Percentiles rank a stretch among this genome's conserved stretches.
Evolutionary conservation across 129 eudicot genomes (phyloP).

Genomic region (Tagetes patula): DNA sequence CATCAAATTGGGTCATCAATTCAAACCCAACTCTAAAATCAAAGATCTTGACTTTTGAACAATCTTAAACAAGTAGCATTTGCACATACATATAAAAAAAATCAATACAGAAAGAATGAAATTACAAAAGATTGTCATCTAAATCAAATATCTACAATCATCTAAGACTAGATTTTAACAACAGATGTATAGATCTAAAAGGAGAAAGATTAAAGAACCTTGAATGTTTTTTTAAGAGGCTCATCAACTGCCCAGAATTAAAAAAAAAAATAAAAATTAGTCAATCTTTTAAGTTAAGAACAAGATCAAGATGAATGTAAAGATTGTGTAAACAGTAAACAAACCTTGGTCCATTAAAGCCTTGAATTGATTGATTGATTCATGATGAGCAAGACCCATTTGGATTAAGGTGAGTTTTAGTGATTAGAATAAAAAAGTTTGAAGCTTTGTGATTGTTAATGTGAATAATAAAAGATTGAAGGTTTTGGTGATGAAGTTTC

Average conservation of each 20-base stretch:
- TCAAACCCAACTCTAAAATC: constrained; percentile 8
- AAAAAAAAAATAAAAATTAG: constrained; percentile 25
- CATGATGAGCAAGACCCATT: constrained; percentile 63
- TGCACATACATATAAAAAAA: not conserved
- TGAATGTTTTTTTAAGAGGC: constrained; percentile 57
- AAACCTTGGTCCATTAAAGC: constrained; percentile 68
- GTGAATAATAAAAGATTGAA: not conserved
- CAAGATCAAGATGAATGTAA: not conserved
- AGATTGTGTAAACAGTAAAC: not conserved
- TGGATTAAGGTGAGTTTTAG: constrained; percentile 10
- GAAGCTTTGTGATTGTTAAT: constrained; percentile 26
- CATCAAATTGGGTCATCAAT: constrained; percentile 11
- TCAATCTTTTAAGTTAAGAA: constrained; percentile 4
- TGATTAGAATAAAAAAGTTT: constrained; percentile 6
- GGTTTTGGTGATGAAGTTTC: constrained; percentile 4
- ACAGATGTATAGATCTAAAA: constrained; percentile 27
- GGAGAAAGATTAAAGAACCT: constrained; percentile 48
- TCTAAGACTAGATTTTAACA: not conserved
- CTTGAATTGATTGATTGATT: constrained; percentile 54
- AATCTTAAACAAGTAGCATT: not conserved
- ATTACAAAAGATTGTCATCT: not conserved
- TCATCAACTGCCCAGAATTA: constrained; percentile 63
- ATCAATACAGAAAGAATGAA: not conserved
- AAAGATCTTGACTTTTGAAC: constrained; percentile 10
- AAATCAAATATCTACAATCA: constrained; percentile 3